These are phyloP conservation scores for Cryptococcus neoformans DNA, from an alignment of 1,284 basidiomycete genomes.

Conservation along the genomic window DNA sequence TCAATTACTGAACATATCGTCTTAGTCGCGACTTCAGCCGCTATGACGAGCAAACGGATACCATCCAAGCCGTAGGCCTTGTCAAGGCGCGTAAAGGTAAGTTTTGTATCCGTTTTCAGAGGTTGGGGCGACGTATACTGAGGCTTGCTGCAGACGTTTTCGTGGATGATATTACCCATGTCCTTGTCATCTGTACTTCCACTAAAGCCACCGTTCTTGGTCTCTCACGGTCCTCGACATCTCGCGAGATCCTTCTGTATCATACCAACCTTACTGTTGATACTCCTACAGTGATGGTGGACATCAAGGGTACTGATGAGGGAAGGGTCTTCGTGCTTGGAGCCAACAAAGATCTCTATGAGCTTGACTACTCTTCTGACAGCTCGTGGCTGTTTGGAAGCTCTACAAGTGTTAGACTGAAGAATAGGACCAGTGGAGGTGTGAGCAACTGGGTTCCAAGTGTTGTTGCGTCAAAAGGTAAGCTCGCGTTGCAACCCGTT, in stretches of 20 bases:
- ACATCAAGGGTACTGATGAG: slow-evolving; percentile 70
- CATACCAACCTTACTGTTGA: slow-evolving; percentile 82
- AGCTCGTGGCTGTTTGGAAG: slow-evolving; percentile 76
- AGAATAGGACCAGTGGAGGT: slow-evolving; percentile 30
- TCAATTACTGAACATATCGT: not conserved
- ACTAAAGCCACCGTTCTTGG: slow-evolving; percentile 82
- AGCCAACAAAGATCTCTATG: slow-evolving; percentile 84
- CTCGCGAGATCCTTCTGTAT: slow-evolving; percentile 80
- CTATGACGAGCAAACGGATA: slow-evolving; percentile 86
- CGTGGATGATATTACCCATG: slow-evolving; percentile 82
- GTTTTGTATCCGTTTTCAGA: not conserved
- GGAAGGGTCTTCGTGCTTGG: slow-evolving; percentile 93
- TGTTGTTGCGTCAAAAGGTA: slow-evolving; percentile 20
- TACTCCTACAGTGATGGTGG: slow-evolving; percentile 69
- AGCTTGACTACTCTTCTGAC: slow-evolving; percentile 85
- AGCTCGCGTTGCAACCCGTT: slow-evolving; percentile 4
- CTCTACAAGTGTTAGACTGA: slow-evolving; percentile 55
- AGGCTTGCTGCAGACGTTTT: slow-evolving; percentile 60
- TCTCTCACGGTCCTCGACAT: slow-evolving; percentile 56
- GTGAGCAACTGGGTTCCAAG: slow-evolving; percentile 33
- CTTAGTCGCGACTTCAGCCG: slow-evolving; percentile 53
- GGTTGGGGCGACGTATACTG: not conserved
- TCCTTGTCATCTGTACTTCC: slow-evolving; percentile 56
- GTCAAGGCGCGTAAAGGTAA: slow-evolving; percentile 60
- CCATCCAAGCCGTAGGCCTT: slow-evolving; percentile 80